Percentiles rank a stretch among this genome's conserved stretches.
These are phyloP conservation scores for Dictyostelium purpureum DNA, from an alignment of 78 protist genomes.

Conservation along the genomic window DNA sequence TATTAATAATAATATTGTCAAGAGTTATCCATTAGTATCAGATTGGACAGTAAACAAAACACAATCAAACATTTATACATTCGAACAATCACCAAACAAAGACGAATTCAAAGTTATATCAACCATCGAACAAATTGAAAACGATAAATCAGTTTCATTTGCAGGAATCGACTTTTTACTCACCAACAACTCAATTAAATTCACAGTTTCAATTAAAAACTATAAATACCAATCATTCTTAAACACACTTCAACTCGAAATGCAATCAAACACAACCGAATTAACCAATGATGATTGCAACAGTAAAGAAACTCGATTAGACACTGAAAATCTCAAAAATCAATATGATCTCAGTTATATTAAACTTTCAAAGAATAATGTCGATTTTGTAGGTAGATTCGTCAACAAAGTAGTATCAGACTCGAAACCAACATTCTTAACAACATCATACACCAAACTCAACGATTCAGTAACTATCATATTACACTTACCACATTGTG, in stretches of 20 bases:
- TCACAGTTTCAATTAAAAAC: not conserved
- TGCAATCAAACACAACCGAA: not conserved
- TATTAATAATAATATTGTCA: not conserved
- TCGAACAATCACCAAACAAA: not conserved
- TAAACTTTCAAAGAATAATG: not conserved
- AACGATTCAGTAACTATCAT: not conserved
- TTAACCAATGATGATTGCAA: not conserved
- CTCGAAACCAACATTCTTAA: not conserved
- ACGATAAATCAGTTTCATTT: not conserved
- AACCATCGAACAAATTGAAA: not conserved
- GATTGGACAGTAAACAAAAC: not conserved
- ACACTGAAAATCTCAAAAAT: not conserved
- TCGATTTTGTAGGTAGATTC: not conserved
- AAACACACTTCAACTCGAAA: slow-evolving; percentile 5
- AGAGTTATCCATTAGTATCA: not conserved
- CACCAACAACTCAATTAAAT: not conserved
- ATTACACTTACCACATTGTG: slow-evolving; percentile 6
- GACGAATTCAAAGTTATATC: not conserved
- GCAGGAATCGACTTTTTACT: not conserved
- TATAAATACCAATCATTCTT: not conserved
- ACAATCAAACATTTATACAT: not conserved
- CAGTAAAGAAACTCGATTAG: not conserved
- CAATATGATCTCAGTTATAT: not conserved
- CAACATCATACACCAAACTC: not conserved
- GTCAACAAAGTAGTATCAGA: not conserved